phyloP scores from a whole-genome alignment of 192 early-diverging fungal species.

The Coemansia sp. region DNA sequence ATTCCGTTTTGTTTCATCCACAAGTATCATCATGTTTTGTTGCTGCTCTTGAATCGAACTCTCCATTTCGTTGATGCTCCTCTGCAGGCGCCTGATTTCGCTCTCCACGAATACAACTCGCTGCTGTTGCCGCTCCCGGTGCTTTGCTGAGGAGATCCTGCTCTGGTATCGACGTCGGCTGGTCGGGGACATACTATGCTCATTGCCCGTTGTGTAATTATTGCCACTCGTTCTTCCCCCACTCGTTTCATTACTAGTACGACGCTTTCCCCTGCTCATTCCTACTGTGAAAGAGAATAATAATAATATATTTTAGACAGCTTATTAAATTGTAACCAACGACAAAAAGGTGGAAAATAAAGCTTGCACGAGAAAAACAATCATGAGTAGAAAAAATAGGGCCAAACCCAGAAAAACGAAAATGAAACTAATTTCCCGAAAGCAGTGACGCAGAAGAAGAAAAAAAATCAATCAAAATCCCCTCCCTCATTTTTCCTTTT shows the following conservation, averaged over 20 bases:
- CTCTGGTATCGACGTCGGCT: conserved; percentile 18
- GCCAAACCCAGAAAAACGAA: background rate
- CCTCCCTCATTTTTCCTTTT: background rate
- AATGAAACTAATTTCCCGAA: background rate
- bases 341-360: background rate
- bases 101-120: conserved; percentile 4
- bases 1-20: background rate
- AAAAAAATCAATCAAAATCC: background rate
- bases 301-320: background rate
- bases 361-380: background rate
- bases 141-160: conserved; percentile 18
- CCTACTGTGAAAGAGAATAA: background rate
- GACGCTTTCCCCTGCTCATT: background rate
- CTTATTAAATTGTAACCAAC: background rate
- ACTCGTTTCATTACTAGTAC: background rate
- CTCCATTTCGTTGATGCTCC: background rate
- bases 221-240: background rate
- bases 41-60: background rate
- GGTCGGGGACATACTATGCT: conserved; percentile 15
- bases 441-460: background rate
- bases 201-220: background rate
- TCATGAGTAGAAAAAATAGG: background rate
- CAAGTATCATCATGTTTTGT: background rate
- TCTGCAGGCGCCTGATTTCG: conserved; percentile 9
- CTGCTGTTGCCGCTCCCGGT: conserved; percentile 19